Evolutionary conservation across 257 asterid genomes (phyloP), one percentile per base, ranked within the genome.

Genomic region (Perilla frutescens): DNA sequence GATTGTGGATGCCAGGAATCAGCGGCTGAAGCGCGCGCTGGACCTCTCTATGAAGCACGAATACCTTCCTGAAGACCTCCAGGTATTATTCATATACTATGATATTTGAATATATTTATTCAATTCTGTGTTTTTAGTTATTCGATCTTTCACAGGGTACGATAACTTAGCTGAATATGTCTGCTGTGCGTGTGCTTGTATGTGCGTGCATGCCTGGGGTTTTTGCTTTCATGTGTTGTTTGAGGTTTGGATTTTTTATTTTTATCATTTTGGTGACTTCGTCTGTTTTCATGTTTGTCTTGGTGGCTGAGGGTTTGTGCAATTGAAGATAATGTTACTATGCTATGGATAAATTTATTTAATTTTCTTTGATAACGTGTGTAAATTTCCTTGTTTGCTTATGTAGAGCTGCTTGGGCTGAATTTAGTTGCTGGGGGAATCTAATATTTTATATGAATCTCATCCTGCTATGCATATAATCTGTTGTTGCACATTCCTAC

Each of bases 1-100:
- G 86, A 55, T 94, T 29, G 96, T 94, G 62, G 96, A 90, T 79
- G 97, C 99, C 72, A 84, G 99, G 81, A 91, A 88, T 59, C 98
- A 82, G 82, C 93, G 97, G 62, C 91, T 94, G 66, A 77, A 80
- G 86, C 97, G 97, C 47, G 97, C 99, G 72, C 53, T 94, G 87
- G 97, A 94, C 83, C 96, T 94, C 65, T 94, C 99, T 44, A 48
- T 94, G 98, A 94, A 94, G 87, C 99, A 94, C 70, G 84, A 84
- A 40, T 86, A 88, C 73, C 96, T 94, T 68, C 87, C 97, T 0
- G 86, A 84, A 39, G 87, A 94, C 39, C 88, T 91, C 48, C 95
- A 86, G 99, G 97, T 91, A 76, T 39, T 91, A 76, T 39, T 39
- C 49, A 3, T 56, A 65, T 49, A 29, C 70, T 20, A 8, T 32